Conservation (phyloP, 257 asterid species). For the Perilla frutescens region DNA sequence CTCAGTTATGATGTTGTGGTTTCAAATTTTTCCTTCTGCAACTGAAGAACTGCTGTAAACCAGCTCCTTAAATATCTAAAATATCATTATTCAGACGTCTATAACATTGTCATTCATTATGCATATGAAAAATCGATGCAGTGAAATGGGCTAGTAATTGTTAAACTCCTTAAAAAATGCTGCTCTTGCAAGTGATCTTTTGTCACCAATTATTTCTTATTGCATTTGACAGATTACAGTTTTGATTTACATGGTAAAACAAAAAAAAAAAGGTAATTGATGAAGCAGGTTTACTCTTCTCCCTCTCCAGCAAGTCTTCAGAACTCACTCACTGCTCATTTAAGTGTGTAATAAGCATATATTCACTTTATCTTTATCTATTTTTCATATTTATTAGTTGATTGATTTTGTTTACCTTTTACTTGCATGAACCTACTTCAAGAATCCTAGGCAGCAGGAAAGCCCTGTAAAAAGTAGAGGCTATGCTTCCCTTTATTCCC, state of each 20-base stretch:
- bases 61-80: neutral
- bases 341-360: too few relatives aligned
- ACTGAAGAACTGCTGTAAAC: neutral
- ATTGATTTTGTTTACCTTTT: neutral
- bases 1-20: neutral
- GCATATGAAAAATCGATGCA: neutral
- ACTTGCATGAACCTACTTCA: too few relatives aligned
- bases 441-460: neutral
- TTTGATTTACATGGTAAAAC: slow-evolving; percentile 7
- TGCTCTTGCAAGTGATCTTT: neutral
- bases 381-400: neutral
- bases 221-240: slow-evolving; percentile 12
- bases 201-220: neutral
- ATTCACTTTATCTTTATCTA: too few relatives aligned
- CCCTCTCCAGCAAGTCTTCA: neutral
- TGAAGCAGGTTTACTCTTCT: slow-evolving; percentile 19
- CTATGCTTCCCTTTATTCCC: neutral
- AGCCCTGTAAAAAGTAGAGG: neutral
- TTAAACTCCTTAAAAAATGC: neutral
- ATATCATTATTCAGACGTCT: neutral
- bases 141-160: neutral
- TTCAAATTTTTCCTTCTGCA: slow-evolving; percentile 6
- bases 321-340: neutral
- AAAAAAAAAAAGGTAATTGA: neutral
- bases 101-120: neutral